phyloP scores from a whole-genome alignment of 2,329 filamentous ascomycete species.

The Alternaria gansuensis region DNA sequence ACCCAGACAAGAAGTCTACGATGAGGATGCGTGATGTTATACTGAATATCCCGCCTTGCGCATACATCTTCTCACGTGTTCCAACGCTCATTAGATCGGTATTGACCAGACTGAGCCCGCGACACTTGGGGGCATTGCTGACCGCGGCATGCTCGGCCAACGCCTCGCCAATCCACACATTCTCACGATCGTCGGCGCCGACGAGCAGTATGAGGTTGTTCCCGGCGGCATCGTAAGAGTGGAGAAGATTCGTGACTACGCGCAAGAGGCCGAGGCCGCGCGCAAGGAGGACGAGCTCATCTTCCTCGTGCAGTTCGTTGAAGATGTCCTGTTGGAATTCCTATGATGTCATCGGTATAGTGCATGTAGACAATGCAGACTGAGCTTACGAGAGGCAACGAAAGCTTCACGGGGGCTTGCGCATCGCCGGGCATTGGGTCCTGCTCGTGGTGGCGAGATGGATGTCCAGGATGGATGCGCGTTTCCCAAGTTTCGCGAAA shows the following conservation, averaged over 20 bases:
- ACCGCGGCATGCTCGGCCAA: conserved; percentile 94
- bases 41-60: conserved; percentile 88
- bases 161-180: conserved; percentile 96
- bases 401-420: conserved; percentile 75
- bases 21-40: conserved; percentile 95
- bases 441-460: conserved; percentile 29
- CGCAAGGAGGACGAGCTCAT: conserved; percentile 92
- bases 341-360: conserved; percentile 51
- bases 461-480: conserved; percentile 30
- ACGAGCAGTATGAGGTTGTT: conserved; percentile 91
- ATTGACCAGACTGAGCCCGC: conserved; percentile 90
- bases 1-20: conserved; percentile 85
- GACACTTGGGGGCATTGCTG: conserved; percentile 80
- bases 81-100: conserved; percentile 91
- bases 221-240: conserved; percentile 94
- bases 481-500: conserved; percentile 20
- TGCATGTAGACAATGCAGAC: conserved; percentile 7
- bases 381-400: conserved; percentile 71
- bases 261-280: conserved; percentile 91
- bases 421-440: conserved; percentile 54
- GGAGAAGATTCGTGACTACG: conserved; percentile 92
- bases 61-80: conserved; percentile 90
- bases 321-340: conserved; percentile 96
- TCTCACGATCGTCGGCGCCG: conserved; percentile 90
- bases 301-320: conserved; percentile 73